Evolutionary conservation across 805 yeast genomes (phyloP), one percentile per base, ranked within the genome.

Genomic region (Lachancea kluyveri): DNA sequence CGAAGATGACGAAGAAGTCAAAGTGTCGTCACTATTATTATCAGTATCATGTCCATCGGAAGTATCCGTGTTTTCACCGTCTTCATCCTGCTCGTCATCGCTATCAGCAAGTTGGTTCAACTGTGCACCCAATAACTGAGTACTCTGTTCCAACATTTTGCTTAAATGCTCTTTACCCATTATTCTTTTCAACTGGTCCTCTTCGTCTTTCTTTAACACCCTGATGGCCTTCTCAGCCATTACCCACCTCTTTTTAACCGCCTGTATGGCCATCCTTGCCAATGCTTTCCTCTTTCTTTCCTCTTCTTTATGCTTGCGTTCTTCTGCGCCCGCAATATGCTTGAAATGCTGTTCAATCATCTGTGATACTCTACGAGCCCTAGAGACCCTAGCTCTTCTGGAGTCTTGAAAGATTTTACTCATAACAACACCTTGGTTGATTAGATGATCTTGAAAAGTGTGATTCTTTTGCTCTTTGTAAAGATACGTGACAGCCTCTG

Each of bases 271-370:
- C 29, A 78, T 70, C 45, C 85, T 74, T n/a, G 96, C 94, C 20
- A 90, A 55, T 37, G 71, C 73, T 36, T 70, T 65, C 36, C 81
- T 65, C 32, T 76, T 74, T 45, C 74, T 80, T 45, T 87, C 94
- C 45, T 77, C 74, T 36, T 82, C 94, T 42, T 78, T 78, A 14
- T 70, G 70, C 36, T 76, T 73, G 36, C 94, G 72, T 44, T 90
- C 97, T 42, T 83, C 85, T 26, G 94, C 95, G 36, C 95, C 95
- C 1, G 80, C 77, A 29, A 83, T 70, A 53, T 88, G 78, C 45
- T 81, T 82, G 65, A 86, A 90, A 61, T 92, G 88, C 28, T 69
- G 75, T 40, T 90, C 96, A 13, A 92, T 65, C 83, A 86, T 82
- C 27, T 68, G 77, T 0, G 96, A 79, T 5, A 87, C 71, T 42